phyloP scores from a whole-genome alignment of 2,329 filamentous ascomycete species.

The Xylariaceae sp. region DNA sequence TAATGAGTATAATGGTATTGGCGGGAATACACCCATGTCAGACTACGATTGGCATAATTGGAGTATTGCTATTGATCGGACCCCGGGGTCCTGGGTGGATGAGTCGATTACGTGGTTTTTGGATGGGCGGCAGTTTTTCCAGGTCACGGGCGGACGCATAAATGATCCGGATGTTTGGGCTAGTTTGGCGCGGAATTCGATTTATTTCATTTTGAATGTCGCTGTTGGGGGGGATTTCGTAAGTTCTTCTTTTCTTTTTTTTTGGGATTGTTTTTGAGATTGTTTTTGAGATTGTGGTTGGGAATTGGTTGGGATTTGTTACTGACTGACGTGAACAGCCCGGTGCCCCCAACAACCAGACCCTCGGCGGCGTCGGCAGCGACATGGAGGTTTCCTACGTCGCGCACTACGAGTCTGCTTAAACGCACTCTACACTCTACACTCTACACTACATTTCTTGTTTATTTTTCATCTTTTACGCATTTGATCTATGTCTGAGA shows the following conservation, averaged over 20 bases:
- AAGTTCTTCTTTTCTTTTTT: conserved; percentile 31
- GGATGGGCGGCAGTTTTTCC: conserved; percentile 42
- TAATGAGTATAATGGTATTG: conserved; percentile 43
- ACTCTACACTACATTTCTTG: no score
- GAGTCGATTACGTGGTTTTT: conserved; percentile 47
- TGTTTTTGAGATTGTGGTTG: background rate
- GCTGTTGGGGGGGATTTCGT: conserved; percentile 42
- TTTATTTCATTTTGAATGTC: conserved; percentile 45
- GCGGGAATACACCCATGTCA: conserved; percentile 35
- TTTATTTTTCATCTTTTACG: no score
- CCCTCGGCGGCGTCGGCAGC: conserved; percentile 41
- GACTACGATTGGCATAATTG: conserved; percentile 46
- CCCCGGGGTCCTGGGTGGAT: conserved; percentile 38
- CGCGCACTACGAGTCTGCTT: conserved; percentile 32
- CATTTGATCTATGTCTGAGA: no score
- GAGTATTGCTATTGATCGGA: conserved; percentile 44
- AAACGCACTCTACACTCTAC: no score
- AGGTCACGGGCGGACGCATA: conserved; percentile 39
- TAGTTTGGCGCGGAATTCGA: conserved; percentile 38
- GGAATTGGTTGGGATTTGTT: background rate
- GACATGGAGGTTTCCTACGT: conserved; percentile 51
- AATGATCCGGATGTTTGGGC: conserved; percentile 40
- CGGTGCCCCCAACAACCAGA: conserved; percentile 43
- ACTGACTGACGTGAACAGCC: conserved; percentile 35
- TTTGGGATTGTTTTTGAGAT: no score